Evolutionary conservation across 2,329 filamentous ascomycete species (phyloP), one percentile per base, ranked within the genome.

Genomic region (Xylariaceae sp.): DNA sequence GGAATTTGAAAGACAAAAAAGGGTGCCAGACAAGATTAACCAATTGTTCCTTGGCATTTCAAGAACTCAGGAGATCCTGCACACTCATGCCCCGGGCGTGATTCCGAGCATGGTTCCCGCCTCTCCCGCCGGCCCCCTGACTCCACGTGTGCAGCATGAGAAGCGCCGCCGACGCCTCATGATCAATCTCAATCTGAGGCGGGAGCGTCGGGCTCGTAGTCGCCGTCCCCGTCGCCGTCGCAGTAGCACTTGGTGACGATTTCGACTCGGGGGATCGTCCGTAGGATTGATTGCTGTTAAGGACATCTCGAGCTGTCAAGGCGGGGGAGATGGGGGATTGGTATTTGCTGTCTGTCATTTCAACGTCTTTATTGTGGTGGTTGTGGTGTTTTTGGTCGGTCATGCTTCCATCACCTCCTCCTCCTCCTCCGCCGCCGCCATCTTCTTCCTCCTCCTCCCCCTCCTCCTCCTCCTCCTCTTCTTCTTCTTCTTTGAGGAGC

Each of bases 91-190:
- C 78, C 49, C 79, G 70, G 7, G 71, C 74, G 30, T 68, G 65
- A 53, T 26, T 26, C 54, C 19, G 47, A 40, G 11, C 6, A 42
- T 46, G n/a, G 34, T 19, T 19, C 19, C 19, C 19, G 19, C 19
- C 19, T 19, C 19, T 19, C 19, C 19, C 19, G 19, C 19, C 19
- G 19, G 19, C 8, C 72, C 74, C 39, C 50, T 50, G 8, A 76
- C 78, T 37, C 89, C 78, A 41, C 89, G 81, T 84, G 62, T 91
- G 95, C 56, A 96, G 75, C 91, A 96, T 95, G 68, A 96, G 72
- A 62, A 96, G 70, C 2, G 91, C 91, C 9, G 89, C 86, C 6
- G 90, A 94, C 1, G 90, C 91, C 69, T 94, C 89, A 57, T 91
- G 86, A 59, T 88, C 84, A 3, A 81, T 65, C 48, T 85, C 81